phyloP scores from a whole-genome alignment of 1,284 basidiomycete species.

The Cutaneotrichosporon sp. region DNA sequence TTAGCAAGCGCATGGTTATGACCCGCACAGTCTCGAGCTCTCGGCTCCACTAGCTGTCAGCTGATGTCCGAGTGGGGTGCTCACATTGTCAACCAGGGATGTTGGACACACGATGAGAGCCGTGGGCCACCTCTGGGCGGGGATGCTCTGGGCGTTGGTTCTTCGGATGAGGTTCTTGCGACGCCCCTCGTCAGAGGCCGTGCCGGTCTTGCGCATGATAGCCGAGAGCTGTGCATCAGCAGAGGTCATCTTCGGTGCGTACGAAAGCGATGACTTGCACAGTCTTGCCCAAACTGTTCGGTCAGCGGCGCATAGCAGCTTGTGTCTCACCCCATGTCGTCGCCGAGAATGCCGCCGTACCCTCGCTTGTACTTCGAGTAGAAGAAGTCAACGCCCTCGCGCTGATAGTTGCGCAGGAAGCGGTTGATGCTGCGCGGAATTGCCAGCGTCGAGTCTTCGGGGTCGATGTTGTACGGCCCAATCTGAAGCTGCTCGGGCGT shows the following conservation, averaged over 20 bases:
- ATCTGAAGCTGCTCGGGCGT: constrained; percentile 24
- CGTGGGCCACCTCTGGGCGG: constrained; percentile 46
- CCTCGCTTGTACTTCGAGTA: constrained; percentile 53
- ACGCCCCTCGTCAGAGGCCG: constrained; percentile 40
- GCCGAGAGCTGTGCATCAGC: constrained; percentile 49
- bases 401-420: constrained; percentile 57
- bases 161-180: constrained; percentile 35
- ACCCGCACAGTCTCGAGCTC: constrained; percentile 53
- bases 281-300: constrained; percentile 51
- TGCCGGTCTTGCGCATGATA: constrained; percentile 57
- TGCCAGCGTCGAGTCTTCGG: constrained; percentile 25
- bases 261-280: constrained; percentile 50
- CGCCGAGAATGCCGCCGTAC: constrained; percentile 56
- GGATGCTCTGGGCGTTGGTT: constrained; percentile 14
- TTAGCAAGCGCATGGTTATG: not conserved
- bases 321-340: constrained; percentile 57
- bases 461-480: constrained; percentile 33
- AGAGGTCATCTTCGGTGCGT: not conserved
- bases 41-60: constrained; percentile 52
- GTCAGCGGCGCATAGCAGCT: not conserved
- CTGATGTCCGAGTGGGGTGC: constrained; percentile 28
- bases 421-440: constrained; percentile 56
- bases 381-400: constrained; percentile 55
- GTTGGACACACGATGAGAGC: constrained; percentile 53
- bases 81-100: constrained; percentile 52